These are phyloP conservation scores for Lachancea dasiensis DNA, from an alignment of 805 yeast species.

Conservation along the genomic window DNA sequence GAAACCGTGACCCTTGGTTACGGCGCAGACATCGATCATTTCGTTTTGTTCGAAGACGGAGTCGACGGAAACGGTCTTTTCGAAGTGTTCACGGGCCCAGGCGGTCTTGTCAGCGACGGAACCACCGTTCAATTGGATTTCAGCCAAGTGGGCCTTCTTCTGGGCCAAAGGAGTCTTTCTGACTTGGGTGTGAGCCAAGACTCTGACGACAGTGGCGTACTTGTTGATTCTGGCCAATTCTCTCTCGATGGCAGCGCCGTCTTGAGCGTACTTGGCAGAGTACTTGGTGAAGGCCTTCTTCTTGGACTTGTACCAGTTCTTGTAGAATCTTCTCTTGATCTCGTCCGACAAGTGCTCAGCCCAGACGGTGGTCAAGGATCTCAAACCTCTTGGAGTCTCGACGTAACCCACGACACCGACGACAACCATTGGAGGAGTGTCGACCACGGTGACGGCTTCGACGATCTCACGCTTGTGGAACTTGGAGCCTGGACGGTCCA, in stretches of 20 bases:
- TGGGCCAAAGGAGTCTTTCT: slow-evolving; percentile 98
- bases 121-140: slow-evolving; percentile 99
- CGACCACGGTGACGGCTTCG: slow-evolving; percentile 98
- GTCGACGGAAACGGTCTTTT: slow-evolving; percentile 95
- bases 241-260: slow-evolving; percentile 81
- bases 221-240: slow-evolving; percentile 98
- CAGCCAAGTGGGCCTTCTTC: slow-evolving; percentile 99
- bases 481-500: slow-evolving; percentile 99
- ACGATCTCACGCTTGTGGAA: slow-evolving; percentile 99
- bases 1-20: slow-evolving; percentile 99
- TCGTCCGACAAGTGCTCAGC: slow-evolving; percentile 99
- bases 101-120: slow-evolving; percentile 94
- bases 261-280: slow-evolving; percentile 95
- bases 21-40: slow-evolving; percentile 97
- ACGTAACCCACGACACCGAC: slow-evolving; percentile 99
- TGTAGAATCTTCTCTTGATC: slow-evolving; percentile 99
- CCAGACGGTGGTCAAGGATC: slow-evolving; percentile 99
- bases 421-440: slow-evolving; percentile 97
- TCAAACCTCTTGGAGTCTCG: slow-evolving; percentile 99
- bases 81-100: slow-evolving; percentile 98
- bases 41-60: slow-evolving; percentile 98
- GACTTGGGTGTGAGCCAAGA: slow-evolving; percentile 98
- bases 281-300: slow-evolving; percentile 99
- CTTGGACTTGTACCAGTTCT: slow-evolving; percentile 99
- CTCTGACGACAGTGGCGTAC: slow-evolving; percentile 98